Evolutionary conservation across 805 yeast genomes (phyloP).

Genomic region (Candida berthetii): DNA sequence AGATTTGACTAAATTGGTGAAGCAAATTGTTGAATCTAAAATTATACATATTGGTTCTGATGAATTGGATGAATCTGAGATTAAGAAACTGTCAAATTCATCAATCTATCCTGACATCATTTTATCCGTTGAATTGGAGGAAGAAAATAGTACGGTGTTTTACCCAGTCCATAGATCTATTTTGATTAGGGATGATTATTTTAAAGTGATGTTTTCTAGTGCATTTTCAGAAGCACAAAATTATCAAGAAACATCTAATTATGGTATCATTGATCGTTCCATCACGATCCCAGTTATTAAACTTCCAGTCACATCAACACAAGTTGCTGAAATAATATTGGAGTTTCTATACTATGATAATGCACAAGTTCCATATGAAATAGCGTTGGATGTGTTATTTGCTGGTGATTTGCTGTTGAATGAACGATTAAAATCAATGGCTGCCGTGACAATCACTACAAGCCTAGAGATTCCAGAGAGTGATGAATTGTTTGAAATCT

Average conservation of each 20-base stretch:
- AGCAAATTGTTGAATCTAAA: constrained; percentile 13
- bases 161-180: constrained; percentile 66
- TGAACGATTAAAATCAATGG: constrained; percentile 60
- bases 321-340: constrained; percentile 44
- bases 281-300: constrained; percentile 22
- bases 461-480: constrained; percentile 18
- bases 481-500: constrained; percentile 45
- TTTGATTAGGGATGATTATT: constrained; percentile 56
- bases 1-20: constrained; percentile 13
- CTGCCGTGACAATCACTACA: constrained; percentile 39
- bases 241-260: constrained; percentile 5
- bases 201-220: constrained; percentile 55
- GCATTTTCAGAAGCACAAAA: constrained; percentile 30
- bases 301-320: constrained; percentile 22
- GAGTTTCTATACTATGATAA: constrained; percentile 57
- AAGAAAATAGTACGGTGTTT: constrained; percentile 21
- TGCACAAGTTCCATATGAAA: constrained; percentile 39
- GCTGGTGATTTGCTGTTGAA: constrained; percentile 52
- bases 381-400: constrained; percentile 49
- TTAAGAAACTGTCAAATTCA: constrained; percentile 8
- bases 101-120: constrained; percentile 42
- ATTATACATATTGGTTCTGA: background rate
- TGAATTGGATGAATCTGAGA: constrained; percentile 4
- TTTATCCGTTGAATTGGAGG: constrained; percentile 27
- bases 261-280: constrained; percentile 2